Evolutionary conservation across 2,329 filamentous ascomycete genomes (phyloP), one percentile per base, ranked within the genome.

Genomic region (Ophiostoma ips): DNA sequence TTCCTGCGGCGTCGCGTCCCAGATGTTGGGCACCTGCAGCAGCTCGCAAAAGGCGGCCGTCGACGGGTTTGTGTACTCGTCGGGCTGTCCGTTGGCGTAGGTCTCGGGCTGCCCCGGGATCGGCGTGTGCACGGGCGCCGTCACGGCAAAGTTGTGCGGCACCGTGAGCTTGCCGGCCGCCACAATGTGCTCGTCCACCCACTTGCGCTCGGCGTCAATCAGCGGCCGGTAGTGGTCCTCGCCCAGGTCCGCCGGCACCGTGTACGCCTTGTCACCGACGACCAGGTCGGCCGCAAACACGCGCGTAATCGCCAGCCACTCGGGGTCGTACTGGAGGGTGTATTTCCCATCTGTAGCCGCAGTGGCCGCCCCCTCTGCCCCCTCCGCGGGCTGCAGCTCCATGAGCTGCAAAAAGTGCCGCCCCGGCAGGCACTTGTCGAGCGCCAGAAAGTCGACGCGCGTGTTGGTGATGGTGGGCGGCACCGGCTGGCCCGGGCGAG

Each of bases 251-350:
- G 68, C 63, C 0, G 83, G 72, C 0, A 75, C 65, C 36, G 66
- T 64, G 1, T 75, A 72, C 8, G 66, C 61, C 70, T 35, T 71
- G 55, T 83, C 71, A 52, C 86, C 84, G 35, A 90, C 68, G 1
- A 68, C 65, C 2, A 92, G 71, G 37, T 78, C 72, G 3, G 70
- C 58, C 37, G 84, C 78, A 60, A 96, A 94, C 8, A 81, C 83
- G 38, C 90, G 84, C 12, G 83, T 89, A 55, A 98, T 95, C 38
- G 92, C 84, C 8, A 98, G 79, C 90, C 90, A 98, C 67, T 98
- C 92, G 11, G 82, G 79, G 63, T 98, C 92, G 62, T 98, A 96
- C 45, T 80, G 70, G 1, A 95, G 71, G 11, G 68, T 70, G 57
- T 79, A 75, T 28, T 8, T 30, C 10, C 6, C 38, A 28, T 30